phyloP scores from a whole-genome alignment of 75 land plant genomes.

The Cryptomeria japonica region DNA sequence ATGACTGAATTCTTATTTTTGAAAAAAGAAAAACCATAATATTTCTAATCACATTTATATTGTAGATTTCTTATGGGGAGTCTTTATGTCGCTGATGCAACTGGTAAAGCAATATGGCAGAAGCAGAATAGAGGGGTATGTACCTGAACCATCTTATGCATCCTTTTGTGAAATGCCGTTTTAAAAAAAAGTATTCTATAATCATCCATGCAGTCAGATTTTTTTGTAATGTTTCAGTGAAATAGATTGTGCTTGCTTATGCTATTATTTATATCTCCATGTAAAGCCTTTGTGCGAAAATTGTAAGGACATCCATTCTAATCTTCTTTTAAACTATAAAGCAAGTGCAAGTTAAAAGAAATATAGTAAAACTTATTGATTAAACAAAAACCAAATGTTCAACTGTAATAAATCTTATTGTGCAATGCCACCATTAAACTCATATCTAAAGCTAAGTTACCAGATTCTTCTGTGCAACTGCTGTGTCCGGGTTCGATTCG shows the following conservation, averaged over 20 bases:
- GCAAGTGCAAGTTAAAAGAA: not conserved
- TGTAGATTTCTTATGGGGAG: slow-evolving; percentile 9
- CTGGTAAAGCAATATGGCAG: slow-evolving; percentile 9
- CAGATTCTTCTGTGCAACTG: too few relatives aligned
- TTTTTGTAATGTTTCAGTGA: not conserved
- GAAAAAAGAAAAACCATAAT: not conserved
- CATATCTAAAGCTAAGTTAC: too few relatives aligned
- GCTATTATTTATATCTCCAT: not conserved
- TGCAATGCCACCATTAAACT: not conserved
- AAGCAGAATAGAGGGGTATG: slow-evolving; percentile 8
- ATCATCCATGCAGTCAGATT: not conserved
- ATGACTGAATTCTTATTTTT: not conserved
- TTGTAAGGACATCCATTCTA: not conserved
- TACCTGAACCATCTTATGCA: not conserved
- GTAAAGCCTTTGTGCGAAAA: not conserved
- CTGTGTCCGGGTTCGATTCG: too few relatives aligned
- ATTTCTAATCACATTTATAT: not conserved
- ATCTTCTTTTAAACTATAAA: too few relatives aligned
- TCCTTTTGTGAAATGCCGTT: not conserved
- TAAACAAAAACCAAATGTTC: not conserved
- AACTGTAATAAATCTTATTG: not conserved
- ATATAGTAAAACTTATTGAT: not conserved
- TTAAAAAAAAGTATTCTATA: not conserved
- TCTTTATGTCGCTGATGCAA: slow-evolving; percentile 5
- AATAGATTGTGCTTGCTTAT: not conserved